These are phyloP conservation scores for Salix viminalis DNA, from an alignment of 345 rosid species.

Conservation along the genomic window DNA sequence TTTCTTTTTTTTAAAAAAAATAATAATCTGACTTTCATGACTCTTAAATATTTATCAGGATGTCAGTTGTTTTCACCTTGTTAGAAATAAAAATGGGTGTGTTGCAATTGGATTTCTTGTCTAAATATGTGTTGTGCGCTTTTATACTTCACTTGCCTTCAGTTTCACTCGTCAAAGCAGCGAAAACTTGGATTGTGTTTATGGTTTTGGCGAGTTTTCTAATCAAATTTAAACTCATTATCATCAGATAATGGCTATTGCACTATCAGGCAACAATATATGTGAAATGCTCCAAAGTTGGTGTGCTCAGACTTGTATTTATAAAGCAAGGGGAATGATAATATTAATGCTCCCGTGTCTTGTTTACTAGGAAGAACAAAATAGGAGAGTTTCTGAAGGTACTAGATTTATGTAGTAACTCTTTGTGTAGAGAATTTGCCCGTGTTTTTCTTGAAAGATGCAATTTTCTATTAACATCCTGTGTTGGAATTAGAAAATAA, in stretches of 20 bases:
- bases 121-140: not conserved
- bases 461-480: not conserved
- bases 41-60: not conserved
- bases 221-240: conserved; percentile 28
- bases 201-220: conserved; percentile 13
- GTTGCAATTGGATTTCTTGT: too few relatives aligned
- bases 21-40: too few relatives aligned
- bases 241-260: conserved; percentile 32
- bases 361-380: conserved; percentile 29
- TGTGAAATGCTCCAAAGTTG: conserved; percentile 27
- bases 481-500: not conserved
- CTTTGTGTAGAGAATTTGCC: not conserved
- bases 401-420: conserved; percentile 9
- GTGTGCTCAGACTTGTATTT: conserved; percentile 23
- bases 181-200: conserved; percentile 3
- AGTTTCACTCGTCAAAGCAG: conserved; percentile 1
- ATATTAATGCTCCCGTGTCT: conserved; percentile 33
- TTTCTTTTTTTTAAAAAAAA: not conserved
- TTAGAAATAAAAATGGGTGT: not conserved
- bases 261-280: conserved; percentile 27
- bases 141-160: not conserved
- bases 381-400: conserved; percentile 30
- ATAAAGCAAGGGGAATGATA: conserved; percentile 26
- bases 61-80: not conserved
- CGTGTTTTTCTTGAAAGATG: not conserved